phyloP scores from a whole-genome alignment of 148 eudicot species.

The Hydrangea macrophylla region DNA sequence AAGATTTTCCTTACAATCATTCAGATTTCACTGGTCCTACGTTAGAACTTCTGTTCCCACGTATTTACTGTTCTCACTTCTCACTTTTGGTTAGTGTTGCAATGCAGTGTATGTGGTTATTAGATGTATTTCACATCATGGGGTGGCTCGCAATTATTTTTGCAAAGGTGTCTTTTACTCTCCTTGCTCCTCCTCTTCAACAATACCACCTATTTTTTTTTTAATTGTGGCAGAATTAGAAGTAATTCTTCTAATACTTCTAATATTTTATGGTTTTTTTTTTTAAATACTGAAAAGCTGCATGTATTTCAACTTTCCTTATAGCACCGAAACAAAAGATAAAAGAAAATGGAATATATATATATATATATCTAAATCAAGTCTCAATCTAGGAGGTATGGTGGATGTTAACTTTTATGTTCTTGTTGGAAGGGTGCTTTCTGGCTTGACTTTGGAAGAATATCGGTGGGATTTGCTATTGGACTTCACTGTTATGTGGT shows the following conservation, averaged over 20 bases:
- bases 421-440: conserved; percentile 22
- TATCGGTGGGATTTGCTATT: conserved; percentile 26
- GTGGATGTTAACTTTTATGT: background rate
- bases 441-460: conserved; percentile 35
- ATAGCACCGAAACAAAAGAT: too few species aligned
- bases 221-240: too few species aligned
- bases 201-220: too few species aligned
- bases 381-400: background rate
- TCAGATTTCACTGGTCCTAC: background rate
- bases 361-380: too few species aligned
- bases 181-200: too few species aligned
- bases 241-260: too few species aligned
- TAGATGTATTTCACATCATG: conserved; percentile 18
- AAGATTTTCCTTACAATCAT: conserved; percentile 15
- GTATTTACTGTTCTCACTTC: too few species aligned
- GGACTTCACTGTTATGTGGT: conserved; percentile 26
- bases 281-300: too few species aligned
- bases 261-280: too few species aligned
- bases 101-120: conserved; percentile 24
- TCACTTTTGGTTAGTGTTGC: conserved; percentile 4
- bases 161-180: conserved; percentile 28
- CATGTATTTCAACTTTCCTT: too few species aligned
- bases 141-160: conserved; percentile 33
- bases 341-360: too few species aligned
- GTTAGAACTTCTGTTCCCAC: background rate